phyloP scores from a whole-genome alignment of 805 yeast species.

The Saccharomyces paradoxus region DNA sequence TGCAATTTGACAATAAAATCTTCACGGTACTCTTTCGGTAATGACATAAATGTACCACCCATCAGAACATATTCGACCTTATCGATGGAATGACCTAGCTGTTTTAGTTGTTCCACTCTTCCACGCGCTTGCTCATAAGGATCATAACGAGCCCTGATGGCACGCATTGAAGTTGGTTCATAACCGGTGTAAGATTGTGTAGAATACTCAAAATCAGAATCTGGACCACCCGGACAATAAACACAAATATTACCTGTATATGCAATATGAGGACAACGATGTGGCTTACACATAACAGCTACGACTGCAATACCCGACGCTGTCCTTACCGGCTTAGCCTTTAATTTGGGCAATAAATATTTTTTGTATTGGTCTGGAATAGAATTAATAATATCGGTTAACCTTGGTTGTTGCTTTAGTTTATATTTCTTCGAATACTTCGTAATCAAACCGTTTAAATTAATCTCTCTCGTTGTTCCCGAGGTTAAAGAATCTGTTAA shows the following conservation, averaged over 20 bases:
- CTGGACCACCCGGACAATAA: conserved; percentile 98
- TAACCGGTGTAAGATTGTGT: conserved; percentile 98
- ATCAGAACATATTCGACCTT: conserved; percentile 95
- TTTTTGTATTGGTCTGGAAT: conserved; percentile 95
- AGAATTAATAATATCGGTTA: conserved; percentile 89
- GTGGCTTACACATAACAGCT: conserved; percentile 99
- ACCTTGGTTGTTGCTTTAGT: conserved; percentile 83
- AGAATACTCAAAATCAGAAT: conserved; percentile 93
- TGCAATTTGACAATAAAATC: conserved; percentile 81
- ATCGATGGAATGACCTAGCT: conserved; percentile 91
- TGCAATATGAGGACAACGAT: conserved; percentile 97
- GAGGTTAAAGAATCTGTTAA: conserved; percentile 68
- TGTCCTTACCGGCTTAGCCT: conserved; percentile 98
- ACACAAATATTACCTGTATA: conserved; percentile 98
- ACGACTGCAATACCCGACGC: conserved; percentile 99
- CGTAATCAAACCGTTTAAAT: conserved; percentile 82
- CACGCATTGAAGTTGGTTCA: conserved; percentile 98
- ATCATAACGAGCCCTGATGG: conserved; percentile 96
- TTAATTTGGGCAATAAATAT: conserved; percentile 80
- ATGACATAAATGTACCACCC: conserved; percentile 99
- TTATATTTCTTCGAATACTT: conserved; percentile 84
- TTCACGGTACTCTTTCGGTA: conserved; percentile 85
- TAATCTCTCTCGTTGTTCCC: conserved; percentile 43
- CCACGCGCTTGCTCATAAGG: conserved; percentile 99
- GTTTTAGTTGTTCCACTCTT: conserved; percentile 89